Evolutionary conservation across 768 basidiomycete species (phyloP).

Genomic region (Tricholoma hemisulphureum): DNA sequence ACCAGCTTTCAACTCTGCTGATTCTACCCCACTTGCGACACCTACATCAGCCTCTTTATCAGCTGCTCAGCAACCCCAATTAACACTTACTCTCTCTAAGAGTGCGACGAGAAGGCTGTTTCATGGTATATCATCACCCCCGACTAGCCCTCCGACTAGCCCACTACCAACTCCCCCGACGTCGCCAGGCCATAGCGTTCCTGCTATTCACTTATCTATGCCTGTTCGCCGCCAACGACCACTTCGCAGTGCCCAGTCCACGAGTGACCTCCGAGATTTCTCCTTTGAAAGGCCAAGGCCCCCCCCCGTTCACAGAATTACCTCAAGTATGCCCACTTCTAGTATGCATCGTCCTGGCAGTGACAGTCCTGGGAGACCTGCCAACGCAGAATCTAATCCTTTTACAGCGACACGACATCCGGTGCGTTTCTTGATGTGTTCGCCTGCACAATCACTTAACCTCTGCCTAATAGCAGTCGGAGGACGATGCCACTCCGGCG

Average conservation of each 20-base stretch:
- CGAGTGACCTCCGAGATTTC: slow-evolving; percentile 15
- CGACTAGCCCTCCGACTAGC: slow-evolving; percentile 34
- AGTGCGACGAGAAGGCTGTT: slow-evolving; percentile 5
- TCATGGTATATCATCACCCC: slow-evolving; percentile 28
- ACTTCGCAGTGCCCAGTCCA: slow-evolving; percentile 22
- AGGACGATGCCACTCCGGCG: background rate
- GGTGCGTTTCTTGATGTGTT: slow-evolving; percentile 1
- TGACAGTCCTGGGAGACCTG: slow-evolving; percentile 1
- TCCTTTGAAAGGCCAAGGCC: slow-evolving; percentile 1
- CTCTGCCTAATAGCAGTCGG: background rate
- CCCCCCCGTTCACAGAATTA: slow-evolving; percentile 19
- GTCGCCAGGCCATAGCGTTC: slow-evolving; percentile 11
- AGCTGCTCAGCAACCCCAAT: slow-evolving; percentile 9
- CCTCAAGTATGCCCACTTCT: slow-evolving; percentile 20
- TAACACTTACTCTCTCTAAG: slow-evolving; percentile 11
- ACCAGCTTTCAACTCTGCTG: slow-evolving; percentile 31
- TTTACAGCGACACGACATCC: background rate
- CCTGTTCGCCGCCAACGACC: slow-evolving; percentile 1
- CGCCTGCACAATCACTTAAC: background rate
- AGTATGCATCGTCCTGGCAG: background rate
- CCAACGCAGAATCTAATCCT: background rate
- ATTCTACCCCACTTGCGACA: slow-evolving; percentile 44
- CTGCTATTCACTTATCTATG: background rate
- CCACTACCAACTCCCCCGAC: slow-evolving; percentile 37
- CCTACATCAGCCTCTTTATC: slow-evolving; percentile 36